A percentile compares a stretch with the other conserved stretches of the same genome.
Evolutionary conservation across 208 protist genomes (phyloP).

Genomic region (Trichomonas tenax): DNA sequence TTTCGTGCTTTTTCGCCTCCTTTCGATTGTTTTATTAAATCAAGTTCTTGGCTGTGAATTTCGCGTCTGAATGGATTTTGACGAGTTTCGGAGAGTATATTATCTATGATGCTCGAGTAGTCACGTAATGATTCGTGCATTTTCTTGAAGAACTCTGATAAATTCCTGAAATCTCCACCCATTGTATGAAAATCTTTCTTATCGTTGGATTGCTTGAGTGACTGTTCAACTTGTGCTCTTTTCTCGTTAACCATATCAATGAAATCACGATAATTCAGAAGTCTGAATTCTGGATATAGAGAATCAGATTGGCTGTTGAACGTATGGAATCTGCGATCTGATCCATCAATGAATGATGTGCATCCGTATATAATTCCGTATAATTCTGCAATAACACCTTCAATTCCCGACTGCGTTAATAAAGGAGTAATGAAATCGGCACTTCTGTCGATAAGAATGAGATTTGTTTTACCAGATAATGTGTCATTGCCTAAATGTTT

Average conservation of each 20-base stretch:
- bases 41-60: neutral
- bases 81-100: neutral
- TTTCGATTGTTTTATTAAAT: neutral
- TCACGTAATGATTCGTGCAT: neutral
- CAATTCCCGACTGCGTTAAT: neutral
- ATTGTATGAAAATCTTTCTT: neutral
- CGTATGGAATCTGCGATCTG: neutral
- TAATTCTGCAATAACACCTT: neutral
- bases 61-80: neutral
- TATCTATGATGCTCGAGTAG: neutral
- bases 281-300: neutral
- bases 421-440: constrained; percentile 18
- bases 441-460: neutral
- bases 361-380: neutral
- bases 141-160: neutral
- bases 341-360: neutral
- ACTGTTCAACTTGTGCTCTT: neutral
- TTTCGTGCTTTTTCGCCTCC: neutral
- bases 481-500: neutral
- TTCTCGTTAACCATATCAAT: neutral
- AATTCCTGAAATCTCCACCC: neutral
- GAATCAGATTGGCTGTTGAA: neutral
- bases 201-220: neutral
- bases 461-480: neutral
- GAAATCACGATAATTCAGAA: neutral